Evolutionary conservation across 2,329 filamentous ascomycete genomes (phyloP).

Genomic region (Cercospora zeina): DNA sequence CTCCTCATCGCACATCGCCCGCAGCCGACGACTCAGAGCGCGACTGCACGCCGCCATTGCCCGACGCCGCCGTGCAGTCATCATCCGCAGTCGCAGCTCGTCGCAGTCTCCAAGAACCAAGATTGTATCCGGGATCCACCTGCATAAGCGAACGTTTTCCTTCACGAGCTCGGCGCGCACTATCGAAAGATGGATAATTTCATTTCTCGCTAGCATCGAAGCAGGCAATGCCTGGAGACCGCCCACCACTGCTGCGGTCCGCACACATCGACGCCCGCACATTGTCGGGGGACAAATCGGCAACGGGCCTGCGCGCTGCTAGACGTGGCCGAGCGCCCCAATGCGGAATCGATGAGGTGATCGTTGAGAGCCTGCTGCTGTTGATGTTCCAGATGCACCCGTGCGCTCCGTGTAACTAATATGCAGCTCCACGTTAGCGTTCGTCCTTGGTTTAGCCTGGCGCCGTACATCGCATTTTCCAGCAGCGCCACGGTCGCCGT

Average conservation of each 20-base stretch:
- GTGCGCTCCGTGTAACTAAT: not conserved
- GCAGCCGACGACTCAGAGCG: no score
- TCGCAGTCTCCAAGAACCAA: not conserved
- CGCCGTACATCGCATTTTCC: slow-evolving; percentile 2
- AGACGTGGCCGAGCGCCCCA: not conserved
- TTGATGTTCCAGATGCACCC: slow-evolving; percentile 1
- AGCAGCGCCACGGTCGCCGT: not conserved
- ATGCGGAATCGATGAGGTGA: slow-evolving; percentile 6
- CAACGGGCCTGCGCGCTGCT: not conserved
- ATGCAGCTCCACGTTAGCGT: slow-evolving; percentile 3
- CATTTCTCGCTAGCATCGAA: slow-evolving; percentile 19
- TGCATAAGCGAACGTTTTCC: slow-evolving; percentile 13
- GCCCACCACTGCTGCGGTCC: not conserved
- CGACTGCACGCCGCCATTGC: no score
- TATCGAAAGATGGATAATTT: slow-evolving; percentile 15
- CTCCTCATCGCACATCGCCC: no score
- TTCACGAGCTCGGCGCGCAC: slow-evolving; percentile 16
- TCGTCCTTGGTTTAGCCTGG: not conserved
- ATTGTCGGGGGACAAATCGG: not conserved
- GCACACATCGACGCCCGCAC: slow-evolving; percentile 4
- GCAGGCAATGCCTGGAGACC: slow-evolving; percentile 18
- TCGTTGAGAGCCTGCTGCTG: slow-evolving; percentile 12
- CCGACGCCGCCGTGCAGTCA: no score
- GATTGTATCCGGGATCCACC: slow-evolving; percentile 16
- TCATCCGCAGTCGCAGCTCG: no score